phyloP scores from a whole-genome alignment of 306 rosid genomes.

The Rosa rugosa region DNA sequence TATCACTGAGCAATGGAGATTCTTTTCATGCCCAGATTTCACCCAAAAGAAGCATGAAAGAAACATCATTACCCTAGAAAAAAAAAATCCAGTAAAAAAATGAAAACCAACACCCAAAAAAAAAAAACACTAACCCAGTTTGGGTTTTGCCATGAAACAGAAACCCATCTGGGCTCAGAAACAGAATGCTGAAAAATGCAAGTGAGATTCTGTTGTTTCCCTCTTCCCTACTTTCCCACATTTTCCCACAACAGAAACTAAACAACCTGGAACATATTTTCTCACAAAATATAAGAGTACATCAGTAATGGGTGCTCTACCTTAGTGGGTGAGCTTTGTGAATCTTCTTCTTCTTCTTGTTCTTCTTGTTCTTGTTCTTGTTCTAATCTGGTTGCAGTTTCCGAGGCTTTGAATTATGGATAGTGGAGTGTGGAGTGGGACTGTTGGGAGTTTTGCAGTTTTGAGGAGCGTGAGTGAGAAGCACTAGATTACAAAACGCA shows the following conservation, averaged over 20 bases:
- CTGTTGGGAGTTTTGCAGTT: not conserved
- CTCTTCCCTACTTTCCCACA: not conserved
- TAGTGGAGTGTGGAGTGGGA: not conserved
- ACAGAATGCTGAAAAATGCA: not conserved
- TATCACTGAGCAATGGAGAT: conserved; percentile 22
- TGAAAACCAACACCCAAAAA: not conserved
- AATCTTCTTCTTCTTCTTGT: not conserved
- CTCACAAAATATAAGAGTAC: not conserved
- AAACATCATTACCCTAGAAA: conserved; percentile 31
- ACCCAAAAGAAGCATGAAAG: conserved; percentile 38
- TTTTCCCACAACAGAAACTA: conserved; percentile 23
- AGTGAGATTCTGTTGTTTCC: not conserved
- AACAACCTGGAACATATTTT: not conserved
- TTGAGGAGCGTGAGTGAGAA: not conserved
- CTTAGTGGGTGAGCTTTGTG: not conserved
- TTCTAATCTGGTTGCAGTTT: conserved; percentile 23
- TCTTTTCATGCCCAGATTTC: conserved; percentile 10
- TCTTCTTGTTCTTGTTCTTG: not conserved
- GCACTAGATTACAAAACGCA: not conserved
- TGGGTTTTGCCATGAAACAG: conserved; percentile 14
- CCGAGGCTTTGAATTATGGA: conserved; percentile 11
- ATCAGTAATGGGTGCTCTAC: not conserved
- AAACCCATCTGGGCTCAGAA: not conserved
- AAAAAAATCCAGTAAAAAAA: not conserved
- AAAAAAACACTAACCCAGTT: not conserved